phyloP scores from a whole-genome alignment of 208 protist species.

The Lotmaria passim region DNA sequence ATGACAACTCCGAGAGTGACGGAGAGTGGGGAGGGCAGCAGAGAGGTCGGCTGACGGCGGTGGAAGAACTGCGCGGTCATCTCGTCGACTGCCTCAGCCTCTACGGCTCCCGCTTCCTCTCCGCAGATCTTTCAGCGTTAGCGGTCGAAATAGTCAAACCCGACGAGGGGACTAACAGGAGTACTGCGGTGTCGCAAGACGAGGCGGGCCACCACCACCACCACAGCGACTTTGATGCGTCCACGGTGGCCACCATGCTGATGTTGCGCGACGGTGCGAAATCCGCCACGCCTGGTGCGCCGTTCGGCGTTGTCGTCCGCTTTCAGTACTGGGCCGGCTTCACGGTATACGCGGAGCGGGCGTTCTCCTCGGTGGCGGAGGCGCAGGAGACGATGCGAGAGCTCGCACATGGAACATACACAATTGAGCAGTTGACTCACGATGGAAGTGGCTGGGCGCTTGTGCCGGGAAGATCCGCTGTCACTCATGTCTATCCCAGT shows the following conservation, averaged over 20 bases:
- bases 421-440: not conserved
- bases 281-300: not conserved
- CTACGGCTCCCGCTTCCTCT: slow-evolving; percentile 30
- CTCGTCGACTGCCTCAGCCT: slow-evolving; percentile 52
- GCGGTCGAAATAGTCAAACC: not conserved
- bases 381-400: not conserved
- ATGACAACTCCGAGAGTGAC: slow-evolving; percentile 1
- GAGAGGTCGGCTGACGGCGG: slow-evolving; percentile 23
- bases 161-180: too few relatives aligned
- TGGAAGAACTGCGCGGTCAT: slow-evolving; percentile 52
- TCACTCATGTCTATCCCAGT: not conserved
- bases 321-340: slow-evolving; percentile 32
- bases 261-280: slow-evolving; percentile 7
- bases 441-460: slow-evolving; percentile 1
- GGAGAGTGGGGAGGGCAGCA: not conserved
- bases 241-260: slow-evolving; percentile 13
- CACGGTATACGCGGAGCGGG: slow-evolving; percentile 10
- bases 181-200: too few relatives aligned
- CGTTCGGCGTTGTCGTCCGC: slow-evolving; percentile 18
- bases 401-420: not conserved
- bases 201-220: too few relatives aligned
- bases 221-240: slow-evolving; percentile 3
- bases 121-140: not conserved
- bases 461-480: not conserved
- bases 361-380: slow-evolving; percentile 4